phyloP scores from a whole-genome alignment of 306 rosid genomes.

The Ammopiptanthus mongolicus region DNA sequence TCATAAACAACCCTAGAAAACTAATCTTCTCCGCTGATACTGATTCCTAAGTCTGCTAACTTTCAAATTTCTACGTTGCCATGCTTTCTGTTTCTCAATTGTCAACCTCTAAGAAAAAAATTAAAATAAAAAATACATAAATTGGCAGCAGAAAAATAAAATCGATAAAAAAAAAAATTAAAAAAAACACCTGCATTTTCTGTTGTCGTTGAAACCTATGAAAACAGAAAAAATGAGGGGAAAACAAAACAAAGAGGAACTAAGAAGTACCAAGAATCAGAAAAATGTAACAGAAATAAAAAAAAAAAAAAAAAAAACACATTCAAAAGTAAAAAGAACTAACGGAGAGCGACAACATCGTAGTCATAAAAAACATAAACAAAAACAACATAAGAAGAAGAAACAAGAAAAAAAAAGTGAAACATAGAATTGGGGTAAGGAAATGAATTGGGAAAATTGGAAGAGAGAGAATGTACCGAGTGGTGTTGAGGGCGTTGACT shows the following conservation, averaged over 20 bases:
- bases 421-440: too few species aligned
- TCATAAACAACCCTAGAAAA: conserved; percentile 12
- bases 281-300: not conserved
- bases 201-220: not conserved
- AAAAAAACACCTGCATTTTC: conserved; percentile 2
- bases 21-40: not conserved
- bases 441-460: not conserved
- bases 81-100: conserved; percentile 9
- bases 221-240: not conserved
- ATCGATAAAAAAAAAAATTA: not conserved
- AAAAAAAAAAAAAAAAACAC: not conserved
- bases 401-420: not conserved
- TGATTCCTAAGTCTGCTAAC: not conserved
- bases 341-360: not conserved
- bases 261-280: not conserved
- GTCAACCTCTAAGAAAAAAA: not conserved
- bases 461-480: conserved; percentile 2
- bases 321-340: not conserved
- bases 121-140: not conserved
- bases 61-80: not conserved
- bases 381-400: not conserved
- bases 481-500: not conserved
- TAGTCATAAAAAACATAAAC: not conserved
- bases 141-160: not conserved
- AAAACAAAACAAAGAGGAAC: not conserved